phyloP scores from a whole-genome alignment of 192 early-diverging fungal species.

The Gaertneriomyces semiglobifer region DNA sequence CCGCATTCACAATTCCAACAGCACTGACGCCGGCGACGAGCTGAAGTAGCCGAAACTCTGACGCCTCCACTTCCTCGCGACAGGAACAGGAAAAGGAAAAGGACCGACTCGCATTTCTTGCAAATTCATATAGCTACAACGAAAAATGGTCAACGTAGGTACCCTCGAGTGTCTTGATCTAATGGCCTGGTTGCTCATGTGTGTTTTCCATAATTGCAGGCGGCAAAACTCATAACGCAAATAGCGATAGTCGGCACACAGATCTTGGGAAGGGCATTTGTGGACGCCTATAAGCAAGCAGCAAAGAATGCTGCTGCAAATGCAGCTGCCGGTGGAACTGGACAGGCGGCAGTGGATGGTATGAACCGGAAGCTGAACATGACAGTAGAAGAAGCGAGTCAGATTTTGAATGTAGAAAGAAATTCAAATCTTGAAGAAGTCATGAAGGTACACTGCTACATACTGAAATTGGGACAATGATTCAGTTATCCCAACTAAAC shows the following conservation, averaged over 20 bases:
- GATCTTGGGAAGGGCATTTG: slow-evolving; percentile 86
- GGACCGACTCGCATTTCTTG: not conserved
- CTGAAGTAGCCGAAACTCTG: no score
- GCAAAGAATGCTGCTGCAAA: slow-evolving; percentile 50
- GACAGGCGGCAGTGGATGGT: slow-evolving; percentile 17
- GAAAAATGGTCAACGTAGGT: no score
- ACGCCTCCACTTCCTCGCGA: no score
- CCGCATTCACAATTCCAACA: no score
- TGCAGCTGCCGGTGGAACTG: slow-evolving; percentile 24
- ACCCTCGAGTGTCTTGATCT: no score
- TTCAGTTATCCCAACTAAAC: not conserved
- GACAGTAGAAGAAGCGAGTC: slow-evolving; percentile 82
- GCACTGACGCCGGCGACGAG: no score
- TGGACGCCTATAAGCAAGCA: slow-evolving; percentile 89
- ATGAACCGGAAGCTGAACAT: slow-evolving; percentile 67
- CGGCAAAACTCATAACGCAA: slow-evolving; percentile 37
- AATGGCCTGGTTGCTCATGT: not conserved
- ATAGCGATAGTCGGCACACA: slow-evolving; percentile 60
- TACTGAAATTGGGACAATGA: not conserved
- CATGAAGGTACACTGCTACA: slow-evolving; percentile 35
- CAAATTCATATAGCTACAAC: not conserved
- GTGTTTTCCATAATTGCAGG: slow-evolving; percentile 2
- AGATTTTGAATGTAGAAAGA: slow-evolving; percentile 86
- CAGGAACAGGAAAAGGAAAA: no score
- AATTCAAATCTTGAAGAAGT: slow-evolving; percentile 57